Percentiles rank a stretch among this genome's conserved stretches.
Conservation (phyloP, 2,329 filamentous ascomycete species). For the Coniochaeta sp. region DNA sequence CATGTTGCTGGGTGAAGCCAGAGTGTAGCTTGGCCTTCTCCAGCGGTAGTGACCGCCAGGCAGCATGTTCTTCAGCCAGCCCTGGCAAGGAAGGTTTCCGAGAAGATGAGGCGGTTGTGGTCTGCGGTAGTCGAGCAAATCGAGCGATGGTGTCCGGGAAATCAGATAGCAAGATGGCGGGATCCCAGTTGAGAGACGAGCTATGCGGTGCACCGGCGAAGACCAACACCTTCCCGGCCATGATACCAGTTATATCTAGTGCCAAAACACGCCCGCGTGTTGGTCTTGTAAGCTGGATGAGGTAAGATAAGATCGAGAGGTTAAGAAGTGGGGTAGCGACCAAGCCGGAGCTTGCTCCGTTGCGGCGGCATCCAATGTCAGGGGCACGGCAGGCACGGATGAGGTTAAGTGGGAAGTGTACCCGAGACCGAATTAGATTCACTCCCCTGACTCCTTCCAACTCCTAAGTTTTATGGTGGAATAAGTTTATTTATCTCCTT, state of each 20-base stretch:
- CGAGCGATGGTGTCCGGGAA: slow-evolving; percentile 33
- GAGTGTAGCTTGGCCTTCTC: slow-evolving; percentile 37
- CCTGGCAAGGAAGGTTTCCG: neutral
- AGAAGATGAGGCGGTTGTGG: slow-evolving; percentile 9
- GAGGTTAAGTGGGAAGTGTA: too few species aligned
- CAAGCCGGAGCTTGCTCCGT: neutral
- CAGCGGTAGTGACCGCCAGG: slow-evolving; percentile 50
- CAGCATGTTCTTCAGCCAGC: slow-evolving; percentile 17
- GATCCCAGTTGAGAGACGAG: slow-evolving; percentile 46
- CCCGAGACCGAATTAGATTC: too few species aligned
- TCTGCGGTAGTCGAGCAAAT: slow-evolving; percentile 24
- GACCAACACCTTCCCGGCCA: slow-evolving; percentile 25
- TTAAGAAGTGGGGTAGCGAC: neutral
- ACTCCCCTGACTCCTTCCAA: too few species aligned
- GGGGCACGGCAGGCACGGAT: too few species aligned
- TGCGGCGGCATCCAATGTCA: too few species aligned
- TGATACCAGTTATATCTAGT: too few species aligned
- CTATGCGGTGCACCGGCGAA: slow-evolving; percentile 51
- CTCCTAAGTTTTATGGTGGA: too few species aligned
- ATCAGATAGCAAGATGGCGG: slow-evolving; percentile 38
- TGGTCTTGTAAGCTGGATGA: too few species aligned
- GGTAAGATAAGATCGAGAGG: too few species aligned
- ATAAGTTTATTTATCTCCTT: too few species aligned
- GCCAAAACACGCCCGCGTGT: too few species aligned
- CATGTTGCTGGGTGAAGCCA: slow-evolving; percentile 45